Percentiles rank a stretch among this genome's conserved stretches.
phyloP scores from a whole-genome alignment of 1,284 basidiomycete genomes.

The Heterobasidion parviporum region DNA sequence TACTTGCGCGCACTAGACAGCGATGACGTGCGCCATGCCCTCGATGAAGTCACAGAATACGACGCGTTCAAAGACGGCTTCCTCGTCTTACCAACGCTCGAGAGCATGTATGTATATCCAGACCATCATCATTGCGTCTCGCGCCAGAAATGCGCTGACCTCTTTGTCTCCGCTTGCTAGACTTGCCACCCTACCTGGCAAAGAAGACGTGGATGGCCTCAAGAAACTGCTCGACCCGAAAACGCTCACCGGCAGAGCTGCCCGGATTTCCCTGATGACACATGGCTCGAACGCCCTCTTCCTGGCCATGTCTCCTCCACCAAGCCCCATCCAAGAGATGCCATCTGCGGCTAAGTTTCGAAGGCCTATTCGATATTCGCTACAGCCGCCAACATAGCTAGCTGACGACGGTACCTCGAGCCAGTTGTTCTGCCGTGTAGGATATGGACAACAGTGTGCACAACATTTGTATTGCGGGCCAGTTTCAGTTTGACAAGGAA shows the following conservation, averaged over 20 bases:
- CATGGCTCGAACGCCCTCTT: conserved; percentile 21
- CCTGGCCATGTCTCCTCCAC: conserved; percentile 13
- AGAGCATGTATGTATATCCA: conserved; percentile 22
- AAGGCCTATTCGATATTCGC: not conserved
- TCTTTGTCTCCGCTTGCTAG: conserved; percentile 6
- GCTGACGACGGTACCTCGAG: not conserved
- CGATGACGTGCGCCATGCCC: conserved; percentile 20
- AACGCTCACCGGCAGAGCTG: conserved; percentile 20
- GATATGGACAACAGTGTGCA: no score
- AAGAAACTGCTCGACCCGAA: conserved; percentile 22
- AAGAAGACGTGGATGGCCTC: conserved; percentile 22
- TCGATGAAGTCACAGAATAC: conserved; percentile 25
- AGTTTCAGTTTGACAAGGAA: no score
- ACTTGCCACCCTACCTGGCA: conserved; percentile 23
- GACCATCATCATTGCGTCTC: no score
- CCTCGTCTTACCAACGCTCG: conserved; percentile 23
- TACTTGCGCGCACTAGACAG: conserved; percentile 20
- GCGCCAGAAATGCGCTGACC: conserved; percentile 1
- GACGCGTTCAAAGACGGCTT: conserved; percentile 26
- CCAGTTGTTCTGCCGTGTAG: not conserved
- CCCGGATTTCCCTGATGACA: conserved; percentile 24
- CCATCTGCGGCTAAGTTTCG: conserved; percentile 6
- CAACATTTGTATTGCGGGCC: no score
- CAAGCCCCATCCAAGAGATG: conserved; percentile 5
- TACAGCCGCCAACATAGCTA: not conserved